A percentile compares a stretch with the other conserved stretches of the same genome.
phyloP scores from a whole-genome alignment of 2,329 filamentous ascomycete genomes.

The Tolypocladium pustulatum region DNA sequence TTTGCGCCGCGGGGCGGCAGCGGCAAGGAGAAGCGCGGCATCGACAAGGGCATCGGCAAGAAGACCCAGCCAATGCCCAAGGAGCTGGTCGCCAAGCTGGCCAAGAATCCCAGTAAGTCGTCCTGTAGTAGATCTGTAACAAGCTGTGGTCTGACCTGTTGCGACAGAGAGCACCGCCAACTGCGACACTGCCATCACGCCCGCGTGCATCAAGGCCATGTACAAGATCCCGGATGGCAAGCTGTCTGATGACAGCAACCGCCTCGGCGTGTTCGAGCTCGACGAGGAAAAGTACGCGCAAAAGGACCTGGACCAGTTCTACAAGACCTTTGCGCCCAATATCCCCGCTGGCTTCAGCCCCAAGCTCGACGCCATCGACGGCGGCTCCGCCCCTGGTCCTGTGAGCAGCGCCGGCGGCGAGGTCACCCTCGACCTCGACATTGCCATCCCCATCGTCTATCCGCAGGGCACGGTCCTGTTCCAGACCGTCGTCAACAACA shows the following conservation, averaged over 20 bases:
- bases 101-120: background rate
- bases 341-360: slow-evolving; percentile 32
- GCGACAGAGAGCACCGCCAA: slow-evolving; percentile 1
- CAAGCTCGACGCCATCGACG: slow-evolving; percentile 33
- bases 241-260: slow-evolving; percentile 27
- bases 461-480: slow-evolving; percentile 41
- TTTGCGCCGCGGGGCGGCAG: background rate
- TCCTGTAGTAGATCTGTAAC: too few species aligned
- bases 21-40: background rate
- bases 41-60: background rate
- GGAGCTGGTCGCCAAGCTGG: background rate
- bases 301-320: slow-evolving; percentile 34
- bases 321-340: slow-evolving; percentile 28
- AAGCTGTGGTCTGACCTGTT: background rate
- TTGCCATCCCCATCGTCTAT: slow-evolving; percentile 39
- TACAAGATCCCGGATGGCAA: slow-evolving; percentile 31
- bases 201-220: slow-evolving; percentile 41
- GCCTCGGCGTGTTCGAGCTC: slow-evolving; percentile 42
- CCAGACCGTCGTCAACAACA: slow-evolving; percentile 24
- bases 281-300: slow-evolving; percentile 40
- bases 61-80: background rate
- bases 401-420: slow-evolving; percentile 26
- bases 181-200: slow-evolving; percentile 46
- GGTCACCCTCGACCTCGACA: slow-evolving; percentile 43
- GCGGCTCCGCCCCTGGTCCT: slow-evolving; percentile 30